Conservation (phyloP, 192 early-diverging fungal species). For the Dispira parvispora region DNA sequence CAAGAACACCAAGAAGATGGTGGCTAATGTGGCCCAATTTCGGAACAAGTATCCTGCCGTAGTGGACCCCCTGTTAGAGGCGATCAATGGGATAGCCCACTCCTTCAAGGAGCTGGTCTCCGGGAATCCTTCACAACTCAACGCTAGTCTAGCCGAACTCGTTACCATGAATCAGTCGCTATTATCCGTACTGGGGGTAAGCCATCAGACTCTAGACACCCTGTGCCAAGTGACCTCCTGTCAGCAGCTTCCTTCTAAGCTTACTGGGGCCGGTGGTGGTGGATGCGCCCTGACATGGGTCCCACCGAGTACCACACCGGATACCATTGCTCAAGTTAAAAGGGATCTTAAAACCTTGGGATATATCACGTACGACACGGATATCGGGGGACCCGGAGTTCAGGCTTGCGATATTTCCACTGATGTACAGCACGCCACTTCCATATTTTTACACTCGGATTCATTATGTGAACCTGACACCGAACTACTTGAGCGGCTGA, state of each 20-base stretch:
- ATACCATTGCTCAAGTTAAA: not conserved
- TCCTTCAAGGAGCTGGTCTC: conserved; percentile 17
- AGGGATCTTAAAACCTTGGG: not conserved
- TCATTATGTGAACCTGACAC: not conserved
- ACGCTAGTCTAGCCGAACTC: conserved; percentile 22
- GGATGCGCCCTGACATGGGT: conserved; percentile 81
- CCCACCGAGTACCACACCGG: conserved; percentile 15
- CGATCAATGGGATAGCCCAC: conserved; percentile 42
- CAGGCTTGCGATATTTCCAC: conserved; percentile 12
- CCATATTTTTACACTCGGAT: too few relatives aligned
- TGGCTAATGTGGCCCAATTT: conserved; percentile 54
- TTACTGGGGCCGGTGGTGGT: conserved; percentile 96
- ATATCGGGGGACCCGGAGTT: not conserved
- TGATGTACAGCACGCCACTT: not conserved
- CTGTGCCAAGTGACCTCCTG: conserved; percentile 43
- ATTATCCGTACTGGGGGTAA: conserved; percentile 58
- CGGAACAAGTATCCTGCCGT: conserved; percentile 35
- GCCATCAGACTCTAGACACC: conserved; percentile 67
- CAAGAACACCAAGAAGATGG: conserved; percentile 73
- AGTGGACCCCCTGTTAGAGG: conserved; percentile 45
- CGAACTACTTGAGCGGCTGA: too few relatives aligned
- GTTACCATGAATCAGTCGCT: conserved; percentile 78
- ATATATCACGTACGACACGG: not conserved
- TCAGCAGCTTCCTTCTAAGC: conserved; percentile 58
- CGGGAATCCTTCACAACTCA: conserved; percentile 12